Base-by-base conservation (phyloP, 2,329 filamentous ascomycete species). In the Penicillium sp. region DNA sequence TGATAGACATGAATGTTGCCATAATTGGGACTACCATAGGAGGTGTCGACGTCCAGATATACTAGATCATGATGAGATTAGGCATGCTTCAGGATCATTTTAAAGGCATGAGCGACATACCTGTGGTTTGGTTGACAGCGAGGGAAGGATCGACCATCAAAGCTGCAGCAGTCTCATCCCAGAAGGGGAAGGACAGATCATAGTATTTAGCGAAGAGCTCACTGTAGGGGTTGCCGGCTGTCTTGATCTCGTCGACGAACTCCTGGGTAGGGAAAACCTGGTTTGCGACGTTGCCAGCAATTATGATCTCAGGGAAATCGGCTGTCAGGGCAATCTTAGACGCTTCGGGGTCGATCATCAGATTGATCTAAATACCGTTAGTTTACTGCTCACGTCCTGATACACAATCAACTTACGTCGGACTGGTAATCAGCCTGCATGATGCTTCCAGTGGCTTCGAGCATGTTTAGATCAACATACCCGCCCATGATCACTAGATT, bases 301-400 rank as follows among this genome's bases (percentile, higher is more conserved):
- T 69, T 26, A 72, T 68, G 49, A 77, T 79, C 36, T 72, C 73
- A 6, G 75, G 74, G 57, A 79, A 81, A 28, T 70, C 61, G 6
- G 79, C 76, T 1, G 73, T 78, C 16, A 81, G 59, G 0, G 76
- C 76, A 45, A 80, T 79, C 56, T 80, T 79, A 16, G 76, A 67
- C 2, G 73, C 76, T 62, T 81, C 78, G 1, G 78, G 77, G 47
- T 81, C 78, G 38, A 79, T 74, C 69, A 79, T 79, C 2, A 80
- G 62, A 63, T 80, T 81, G 61, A 79, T 77, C 60, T 65, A 16
- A 10, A 4, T 18, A 6, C 6, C 0, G 56, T 67, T 47, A 65
- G 63, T n/a, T 61, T 54, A 6, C 12, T 5, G 29, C 12, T 18
- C 21, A 10, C 10, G 9, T 33, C 6, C 15, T 28, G 2, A 44